Evolutionary conservation across 2,329 filamentous ascomycete species (phyloP).

Genomic region (Exophiala oligosperma): DNA sequence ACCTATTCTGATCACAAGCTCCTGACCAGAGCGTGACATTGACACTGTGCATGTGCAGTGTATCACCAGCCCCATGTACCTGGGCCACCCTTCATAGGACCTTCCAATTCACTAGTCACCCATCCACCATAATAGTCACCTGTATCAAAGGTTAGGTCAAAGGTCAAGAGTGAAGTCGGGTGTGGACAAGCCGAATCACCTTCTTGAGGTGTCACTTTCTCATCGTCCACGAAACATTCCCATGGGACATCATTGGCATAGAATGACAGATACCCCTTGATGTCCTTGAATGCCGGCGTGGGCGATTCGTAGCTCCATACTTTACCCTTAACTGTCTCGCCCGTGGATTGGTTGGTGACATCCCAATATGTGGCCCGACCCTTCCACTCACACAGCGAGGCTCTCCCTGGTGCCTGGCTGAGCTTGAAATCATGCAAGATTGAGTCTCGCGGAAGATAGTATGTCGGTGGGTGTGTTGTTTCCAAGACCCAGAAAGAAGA

Average conservation of each 20-base stretch:
- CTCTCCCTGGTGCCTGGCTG: slow-evolving; percentile 44
- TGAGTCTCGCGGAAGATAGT: slow-evolving; percentile 58
- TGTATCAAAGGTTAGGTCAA: slow-evolving; percentile 48
- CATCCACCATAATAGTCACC: slow-evolving; percentile 64
- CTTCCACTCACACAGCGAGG: slow-evolving; percentile 62
- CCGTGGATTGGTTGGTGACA: slow-evolving; percentile 41
- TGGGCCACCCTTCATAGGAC: slow-evolving; percentile 49
- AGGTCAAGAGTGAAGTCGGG: not conserved
- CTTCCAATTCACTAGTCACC: slow-evolving; percentile 61
- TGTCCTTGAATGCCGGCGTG: slow-evolving; percentile 51
- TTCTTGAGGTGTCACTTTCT: slow-evolving; percentile 50
- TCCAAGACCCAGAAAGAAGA: slow-evolving; percentile 64
- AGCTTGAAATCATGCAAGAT: slow-evolving; percentile 44
- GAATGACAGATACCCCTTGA: slow-evolving; percentile 60
- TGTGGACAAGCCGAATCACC: slow-evolving; percentile 9
- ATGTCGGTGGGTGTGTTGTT: slow-evolving; percentile 64
- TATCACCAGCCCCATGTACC: slow-evolving; percentile 37
- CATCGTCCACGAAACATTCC: slow-evolving; percentile 64
- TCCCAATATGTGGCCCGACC: slow-evolving; percentile 61
- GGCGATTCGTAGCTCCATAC: slow-evolving; percentile 63
- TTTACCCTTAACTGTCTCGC: slow-evolving; percentile 49
- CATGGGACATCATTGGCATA: slow-evolving; percentile 57
- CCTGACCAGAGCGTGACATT: too few relatives aligned
- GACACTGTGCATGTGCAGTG: too few relatives aligned
- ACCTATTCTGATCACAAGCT: too few relatives aligned